Evolutionary conservation across 495 filamentous ascomycete species (phyloP).

Genomic region (Thozetella sp.): DNA sequence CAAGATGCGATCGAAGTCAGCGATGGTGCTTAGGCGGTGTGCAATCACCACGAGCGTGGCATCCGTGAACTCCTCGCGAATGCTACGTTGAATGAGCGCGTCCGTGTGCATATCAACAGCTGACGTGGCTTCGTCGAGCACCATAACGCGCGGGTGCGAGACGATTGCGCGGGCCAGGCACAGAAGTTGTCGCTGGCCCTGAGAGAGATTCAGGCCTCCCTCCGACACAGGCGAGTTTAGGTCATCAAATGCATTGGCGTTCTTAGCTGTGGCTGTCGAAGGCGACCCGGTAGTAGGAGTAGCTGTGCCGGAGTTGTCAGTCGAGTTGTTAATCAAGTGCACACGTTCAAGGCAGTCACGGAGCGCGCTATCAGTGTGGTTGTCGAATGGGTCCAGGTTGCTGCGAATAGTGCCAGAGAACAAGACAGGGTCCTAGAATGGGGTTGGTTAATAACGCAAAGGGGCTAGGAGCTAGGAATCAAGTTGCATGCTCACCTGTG

Average conservation of each 20-base stretch:
- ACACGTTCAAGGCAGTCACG: slow-evolving; percentile 76
- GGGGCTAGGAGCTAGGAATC: not conserved
- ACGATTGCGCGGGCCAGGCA: slow-evolving; percentile 89
- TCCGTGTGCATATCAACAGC: slow-evolving; percentile 90
- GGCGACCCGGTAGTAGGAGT: slow-evolving; percentile 19
- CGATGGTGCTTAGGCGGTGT: slow-evolving; percentile 83
- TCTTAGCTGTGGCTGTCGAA: slow-evolving; percentile 32
- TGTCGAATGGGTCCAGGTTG: slow-evolving; percentile 81
- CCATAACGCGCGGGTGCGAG: slow-evolving; percentile 77
- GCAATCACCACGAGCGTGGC: slow-evolving; percentile 88
- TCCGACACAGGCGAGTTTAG: slow-evolving; percentile 68
- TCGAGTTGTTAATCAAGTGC: slow-evolving; percentile 60
- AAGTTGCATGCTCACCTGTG: slow-evolving; percentile 44
- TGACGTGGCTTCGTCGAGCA: slow-evolving; percentile 88
- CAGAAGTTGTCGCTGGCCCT: slow-evolving; percentile 87
- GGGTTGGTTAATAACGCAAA: not conserved
- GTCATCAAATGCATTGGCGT: slow-evolving; percentile 64
- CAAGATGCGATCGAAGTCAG: slow-evolving; percentile 82
- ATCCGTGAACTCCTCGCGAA: slow-evolving; percentile 76
- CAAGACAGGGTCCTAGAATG: slow-evolving; percentile 67
- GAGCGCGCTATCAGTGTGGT: slow-evolving; percentile 72
- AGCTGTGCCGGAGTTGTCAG: slow-evolving; percentile 19
- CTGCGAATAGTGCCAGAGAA: slow-evolving; percentile 84
- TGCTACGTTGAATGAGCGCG: slow-evolving; percentile 77
- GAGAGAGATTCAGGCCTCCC: slow-evolving; percentile 79